phyloP scores from a whole-genome alignment of 2,329 filamentous ascomycete genomes.

The Talaromyces sp. region DNA sequence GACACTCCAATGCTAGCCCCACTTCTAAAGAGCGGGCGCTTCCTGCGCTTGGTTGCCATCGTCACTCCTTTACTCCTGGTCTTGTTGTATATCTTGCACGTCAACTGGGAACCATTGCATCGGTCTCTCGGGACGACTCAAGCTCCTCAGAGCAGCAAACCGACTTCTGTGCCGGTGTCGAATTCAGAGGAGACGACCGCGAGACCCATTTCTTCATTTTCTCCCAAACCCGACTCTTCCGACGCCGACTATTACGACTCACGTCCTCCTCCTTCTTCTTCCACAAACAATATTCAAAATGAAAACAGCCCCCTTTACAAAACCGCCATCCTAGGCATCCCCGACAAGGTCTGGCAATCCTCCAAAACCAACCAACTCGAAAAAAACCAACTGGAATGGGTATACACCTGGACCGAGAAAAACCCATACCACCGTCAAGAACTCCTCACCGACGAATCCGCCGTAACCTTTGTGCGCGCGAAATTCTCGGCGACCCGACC shows the following conservation, averaged over 20 bases:
- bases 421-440: slow-evolving; percentile 22
- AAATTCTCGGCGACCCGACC: slow-evolving; percentile 28
- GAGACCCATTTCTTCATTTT: background rate
- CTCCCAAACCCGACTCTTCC: background rate
- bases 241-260: background rate
- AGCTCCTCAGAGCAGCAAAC: background rate
- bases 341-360: slow-evolving; percentile 19
- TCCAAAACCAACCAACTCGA: slow-evolving; percentile 20
- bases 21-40: background rate
- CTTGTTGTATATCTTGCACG: background rate
- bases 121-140: background rate
- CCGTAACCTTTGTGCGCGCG: slow-evolving; percentile 28
- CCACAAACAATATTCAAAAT: background rate
- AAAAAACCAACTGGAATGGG: slow-evolving; percentile 15
- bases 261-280: background rate
- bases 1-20: background rate
- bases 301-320: background rate
- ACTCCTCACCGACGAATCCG: slow-evolving; percentile 27
- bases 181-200: background rate
- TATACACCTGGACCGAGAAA: slow-evolving; percentile 20
- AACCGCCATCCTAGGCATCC: slow-evolving; percentile 8
- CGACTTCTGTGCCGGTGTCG: background rate
- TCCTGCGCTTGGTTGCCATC: background rate
- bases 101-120: background rate
- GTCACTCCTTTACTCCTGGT: background rate